A percentile compares a stretch with the other conserved stretches of the same genome.
phyloP scores from a whole-genome alignment of 176 grass and related monocot species.

The Juncus effusus region DNA sequence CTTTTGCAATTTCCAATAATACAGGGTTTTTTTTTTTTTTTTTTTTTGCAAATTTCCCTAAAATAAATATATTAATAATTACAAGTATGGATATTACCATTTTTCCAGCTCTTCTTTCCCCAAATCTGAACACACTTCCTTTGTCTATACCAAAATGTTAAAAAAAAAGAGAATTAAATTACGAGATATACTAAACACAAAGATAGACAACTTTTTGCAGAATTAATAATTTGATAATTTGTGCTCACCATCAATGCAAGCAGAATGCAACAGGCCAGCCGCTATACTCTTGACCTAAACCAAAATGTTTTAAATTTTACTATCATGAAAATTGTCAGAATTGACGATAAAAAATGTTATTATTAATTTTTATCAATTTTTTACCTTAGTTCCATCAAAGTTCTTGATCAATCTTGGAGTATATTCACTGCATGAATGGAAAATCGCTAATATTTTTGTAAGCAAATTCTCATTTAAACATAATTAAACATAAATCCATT shows the following conservation, averaged over 20 bases:
- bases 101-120: slow-evolving; percentile 58
- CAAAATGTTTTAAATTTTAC: slow-evolving; percentile 17
- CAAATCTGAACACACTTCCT: slow-evolving; percentile 82
- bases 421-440: slow-evolving; percentile 82
- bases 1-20: no score
- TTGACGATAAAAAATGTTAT: slow-evolving; percentile 1
- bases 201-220: no score
- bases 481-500: no score
- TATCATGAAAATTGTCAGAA: neutral
- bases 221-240: neutral
- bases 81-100: slow-evolving; percentile 47
- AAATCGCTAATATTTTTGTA: slow-evolving; percentile 26
- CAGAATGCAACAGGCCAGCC: slow-evolving; percentile 93
- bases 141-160: slow-evolving; percentile 49
- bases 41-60: no score
- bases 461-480: slow-evolving; percentile 15
- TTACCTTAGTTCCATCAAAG: slow-evolving; percentile 78
- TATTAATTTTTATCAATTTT: neutral
- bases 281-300: slow-evolving; percentile 80
- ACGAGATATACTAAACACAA: neutral
- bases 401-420: slow-evolving; percentile 89
- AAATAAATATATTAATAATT: neutral
- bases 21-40: no score
- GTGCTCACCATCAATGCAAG: slow-evolving; percentile 74
- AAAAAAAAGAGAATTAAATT: slow-evolving; percentile 22